Conservation (phyloP, 192 early-diverging fungal genomes). For the Coemansia sp. region DNA sequence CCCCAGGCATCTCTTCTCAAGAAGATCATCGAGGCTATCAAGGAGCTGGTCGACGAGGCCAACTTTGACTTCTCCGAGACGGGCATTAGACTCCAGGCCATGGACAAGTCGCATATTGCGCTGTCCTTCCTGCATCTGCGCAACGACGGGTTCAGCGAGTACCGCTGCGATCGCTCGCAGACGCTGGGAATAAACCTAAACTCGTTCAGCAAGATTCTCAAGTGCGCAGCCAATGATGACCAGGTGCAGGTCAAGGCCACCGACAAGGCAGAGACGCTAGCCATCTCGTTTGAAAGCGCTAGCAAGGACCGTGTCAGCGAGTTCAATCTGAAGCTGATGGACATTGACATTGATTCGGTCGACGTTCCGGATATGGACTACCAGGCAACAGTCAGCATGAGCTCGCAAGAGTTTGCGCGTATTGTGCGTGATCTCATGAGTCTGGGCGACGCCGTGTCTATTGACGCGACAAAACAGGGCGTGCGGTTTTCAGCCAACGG, state of each 20-base stretch:
- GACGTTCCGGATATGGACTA: slow-evolving; percentile 94
- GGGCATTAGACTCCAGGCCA: slow-evolving; percentile 94
- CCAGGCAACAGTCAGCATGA: slow-evolving; percentile 86
- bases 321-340: slow-evolving; percentile 98
- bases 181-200: slow-evolving; percentile 87
- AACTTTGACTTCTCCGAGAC: slow-evolving; percentile 98
- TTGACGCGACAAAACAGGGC: slow-evolving; percentile 91
- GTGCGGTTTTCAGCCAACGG: slow-evolving; percentile 85
- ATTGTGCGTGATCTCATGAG: slow-evolving; percentile 83
- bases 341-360: slow-evolving; percentile 94
- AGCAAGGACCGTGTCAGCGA: slow-evolving; percentile 74
- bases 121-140: slow-evolving; percentile 83
- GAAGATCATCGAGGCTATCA: slow-evolving; percentile 94
- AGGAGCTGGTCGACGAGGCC: slow-evolving; percentile 93
- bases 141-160: slow-evolving; percentile 78
- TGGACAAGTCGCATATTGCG: slow-evolving; percentile 99
- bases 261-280: slow-evolving; percentile 79
- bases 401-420: slow-evolving; percentile 84
- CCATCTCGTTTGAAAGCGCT: slow-evolving; percentile 71
- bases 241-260: slow-evolving; percentile 87
- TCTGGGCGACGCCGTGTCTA: slow-evolving; percentile 85
- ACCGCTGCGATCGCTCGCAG: slow-evolving; percentile 87
- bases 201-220: slow-evolving; percentile 88
- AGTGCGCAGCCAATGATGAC: slow-evolving; percentile 90
- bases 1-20: slow-evolving; percentile 85